A percentile compares a stretch with the other conserved stretches of the same genome.
These are phyloP conservation scores for Suillus alpinus DNA, from an alignment of 768 basidiomycete genomes.

Conservation along the genomic window DNA sequence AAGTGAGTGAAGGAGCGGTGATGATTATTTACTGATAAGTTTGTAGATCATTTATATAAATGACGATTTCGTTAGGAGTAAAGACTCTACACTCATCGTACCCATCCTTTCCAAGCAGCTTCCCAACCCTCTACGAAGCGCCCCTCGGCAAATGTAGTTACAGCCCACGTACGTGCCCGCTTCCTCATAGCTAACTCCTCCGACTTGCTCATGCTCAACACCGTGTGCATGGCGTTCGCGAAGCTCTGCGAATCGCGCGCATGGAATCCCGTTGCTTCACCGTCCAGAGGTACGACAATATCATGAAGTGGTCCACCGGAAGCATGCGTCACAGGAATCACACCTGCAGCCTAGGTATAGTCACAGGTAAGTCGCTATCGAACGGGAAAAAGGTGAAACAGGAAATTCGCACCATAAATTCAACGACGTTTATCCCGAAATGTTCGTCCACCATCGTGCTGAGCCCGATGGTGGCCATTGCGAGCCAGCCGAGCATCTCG, in stretches of 20 bases:
- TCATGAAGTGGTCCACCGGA: slow-evolving; percentile 91
- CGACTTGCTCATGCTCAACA: slow-evolving; percentile 51
- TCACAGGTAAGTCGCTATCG: slow-evolving; percentile 13
- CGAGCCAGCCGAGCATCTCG: slow-evolving; percentile 67
- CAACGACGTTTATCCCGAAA: slow-evolving; percentile 97
- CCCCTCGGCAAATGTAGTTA: slow-evolving; percentile 69
- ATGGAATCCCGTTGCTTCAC: slow-evolving; percentile 80
- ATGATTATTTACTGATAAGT: neutral
- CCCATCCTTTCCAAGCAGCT: slow-evolving; percentile 48
- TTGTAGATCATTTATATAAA: too few species aligned
- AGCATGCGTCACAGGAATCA: slow-evolving; percentile 88
- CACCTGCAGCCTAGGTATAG: slow-evolving; percentile 75
- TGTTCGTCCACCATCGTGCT: slow-evolving; percentile 99
- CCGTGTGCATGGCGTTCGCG: slow-evolving; percentile 62
- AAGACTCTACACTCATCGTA: slow-evolving; percentile 6
- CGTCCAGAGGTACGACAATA: slow-evolving; percentile 80
- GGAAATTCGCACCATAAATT: slow-evolving; percentile 77
- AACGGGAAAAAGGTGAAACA: slow-evolving; percentile 1
- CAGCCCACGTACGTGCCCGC: slow-evolving; percentile 69
- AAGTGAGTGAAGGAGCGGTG: neutral
- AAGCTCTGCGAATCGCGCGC: slow-evolving; percentile 65
- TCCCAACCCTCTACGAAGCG: slow-evolving; percentile 81
- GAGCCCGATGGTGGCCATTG: slow-evolving; percentile 75
- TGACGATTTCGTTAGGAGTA: neutral
- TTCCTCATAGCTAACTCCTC: slow-evolving; percentile 62